Base-by-base conservation (phyloP, 441 rosid genomes). In the Erysimum cheiri region DNA sequence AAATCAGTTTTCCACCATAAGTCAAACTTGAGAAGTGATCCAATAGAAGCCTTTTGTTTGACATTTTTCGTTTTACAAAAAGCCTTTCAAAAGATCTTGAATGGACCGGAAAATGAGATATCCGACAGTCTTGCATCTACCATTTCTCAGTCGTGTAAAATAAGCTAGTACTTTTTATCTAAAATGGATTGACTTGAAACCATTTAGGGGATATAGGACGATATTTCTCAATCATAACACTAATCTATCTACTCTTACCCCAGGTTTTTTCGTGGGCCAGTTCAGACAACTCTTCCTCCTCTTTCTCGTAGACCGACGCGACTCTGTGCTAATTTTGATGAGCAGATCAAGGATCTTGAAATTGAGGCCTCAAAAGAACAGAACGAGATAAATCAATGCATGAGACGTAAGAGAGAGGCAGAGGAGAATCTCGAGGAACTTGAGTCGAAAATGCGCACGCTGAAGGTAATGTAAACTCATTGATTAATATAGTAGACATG, bases 211-310 rank as follows among this genome's bases (percentile, higher is more conserved):
- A 9, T 40, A 41, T 54, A 36, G 3, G 3, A 49, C 14, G 15
- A 49, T 59, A 7, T 66, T 60, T 52, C 26, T 39, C 32, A 69
- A 40, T 53, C 29, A 46, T 46, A 22, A 19, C 48, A 40, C 33
- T 69, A 41, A 56, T 40, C 14, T 70, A 26, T 56, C 37, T 50
- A 33, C 52, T 76, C 71, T 73, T 55, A 69, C 79, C 54, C 43
- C 78, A 96, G 97, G 98, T 93, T 93, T 83, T 87, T 80, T 50
- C 96, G 98, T 56, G 89, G 91, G 28, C 76, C 91, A 68, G 98
- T 91, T 65, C 92, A 93, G 82, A 96, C 98, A 35, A 85, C 85
- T 57, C 94, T 96, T 78, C 98, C 98, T 44, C 79, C 92, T 50
- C 75, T 62, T 60, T 67, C 69, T 77, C 83, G 69, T 58, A 83